phyloP scores from a whole-genome alignment of 2,329 filamentous ascomycete genomes.

The Lasiodiplodia gonubiensis region DNA sequence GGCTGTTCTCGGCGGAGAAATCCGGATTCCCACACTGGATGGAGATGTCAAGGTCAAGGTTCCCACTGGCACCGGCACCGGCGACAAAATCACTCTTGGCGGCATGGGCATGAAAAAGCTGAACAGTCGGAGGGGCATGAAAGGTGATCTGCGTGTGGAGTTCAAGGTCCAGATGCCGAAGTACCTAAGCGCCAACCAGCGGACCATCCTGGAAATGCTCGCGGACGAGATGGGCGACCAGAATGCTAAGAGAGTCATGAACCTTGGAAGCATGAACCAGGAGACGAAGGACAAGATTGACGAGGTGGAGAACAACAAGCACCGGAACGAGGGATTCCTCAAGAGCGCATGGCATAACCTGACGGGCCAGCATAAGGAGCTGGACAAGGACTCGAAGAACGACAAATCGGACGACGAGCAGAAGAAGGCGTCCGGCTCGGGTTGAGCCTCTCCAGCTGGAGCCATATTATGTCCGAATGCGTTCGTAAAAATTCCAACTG shows the following conservation, averaged over 20 bases:
- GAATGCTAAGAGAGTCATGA: slow-evolving; percentile 91
- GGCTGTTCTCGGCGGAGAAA: slow-evolving; percentile 87
- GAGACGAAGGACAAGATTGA: slow-evolving; percentile 32
- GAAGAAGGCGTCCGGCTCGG: slow-evolving; percentile 45
- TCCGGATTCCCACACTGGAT: slow-evolving; percentile 86
- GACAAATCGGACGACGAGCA: slow-evolving; percentile 35
- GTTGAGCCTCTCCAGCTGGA: slow-evolving; percentile 26
- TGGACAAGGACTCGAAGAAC: slow-evolving; percentile 42
- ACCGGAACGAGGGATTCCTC: slow-evolving; percentile 86
- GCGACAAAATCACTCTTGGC: slow-evolving; percentile 84
- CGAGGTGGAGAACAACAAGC: slow-evolving; percentile 42
- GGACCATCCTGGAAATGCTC: slow-evolving; percentile 91
- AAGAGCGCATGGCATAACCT: slow-evolving; percentile 93
- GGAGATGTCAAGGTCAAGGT: slow-evolving; percentile 90
- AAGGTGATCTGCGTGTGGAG: slow-evolving; percentile 88
- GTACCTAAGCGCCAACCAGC: slow-evolving; percentile 87
- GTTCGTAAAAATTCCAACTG: not conserved
- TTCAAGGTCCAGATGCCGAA: slow-evolving; percentile 97
- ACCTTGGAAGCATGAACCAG: slow-evolving; percentile 63
- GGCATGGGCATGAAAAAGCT: slow-evolving; percentile 96
- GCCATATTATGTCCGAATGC: not conserved
- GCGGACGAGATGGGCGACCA: slow-evolving; percentile 96
- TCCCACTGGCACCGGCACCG: slow-evolving; percentile 86
- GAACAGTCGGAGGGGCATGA: slow-evolving; percentile 64
- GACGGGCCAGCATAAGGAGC: slow-evolving; percentile 68